Base-by-base conservation (phyloP, 1,284 basidiomycete genomes). In the Ceratobasidium sp. region DNA sequence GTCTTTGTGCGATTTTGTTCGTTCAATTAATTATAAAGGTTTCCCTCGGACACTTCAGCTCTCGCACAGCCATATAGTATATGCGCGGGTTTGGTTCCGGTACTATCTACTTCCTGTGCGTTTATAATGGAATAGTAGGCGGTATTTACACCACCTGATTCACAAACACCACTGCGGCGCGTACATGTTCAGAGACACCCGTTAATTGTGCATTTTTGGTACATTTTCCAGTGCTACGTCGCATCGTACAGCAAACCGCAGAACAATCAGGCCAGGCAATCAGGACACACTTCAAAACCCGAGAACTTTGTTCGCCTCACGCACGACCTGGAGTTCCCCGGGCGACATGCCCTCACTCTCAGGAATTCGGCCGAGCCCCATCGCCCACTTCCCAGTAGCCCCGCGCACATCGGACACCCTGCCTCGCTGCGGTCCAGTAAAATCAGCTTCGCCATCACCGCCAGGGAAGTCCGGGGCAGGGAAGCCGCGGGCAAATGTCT, bases 381-480 rank as follows among this genome's bases (percentile, higher is more conserved):
- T 62, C 5, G 75, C 75, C 2, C 56, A 31, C 54, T 59, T 76
- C 0, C 53, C 72, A 33, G 48, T 17, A 0, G 31, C 56, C 0
- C 66, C 75, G 14, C 60, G 47, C 29, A 91, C 80, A 75, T 90
- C 87, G 1, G 81, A 81, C 0, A 81, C 77, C 0, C 79, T 83
- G 0, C 83, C 89, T 6, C 89, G 85, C 1, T 87, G 22, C 11
- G 67, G 41, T 17, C 67, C 88, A 0, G 81, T 74, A 79, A 91
- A 93, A 2, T 75, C 75, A 0, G 86, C 85, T 83, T 95, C 93
- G 22, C 93, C 92, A 50, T 86, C 85, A 0, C 93, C 93, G 14
- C 90, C 89, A 0, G 93, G 92, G 78, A 94, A 94, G 79, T 95
- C 92, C 81, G 90, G 90, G 0, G 90, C 83, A 1, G 92, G 92